These are phyloP conservation scores for Sphagnum magellanicum DNA, from an alignment of 228 moss, liverwort and hornwort species.

Conservation along the genomic window DNA sequence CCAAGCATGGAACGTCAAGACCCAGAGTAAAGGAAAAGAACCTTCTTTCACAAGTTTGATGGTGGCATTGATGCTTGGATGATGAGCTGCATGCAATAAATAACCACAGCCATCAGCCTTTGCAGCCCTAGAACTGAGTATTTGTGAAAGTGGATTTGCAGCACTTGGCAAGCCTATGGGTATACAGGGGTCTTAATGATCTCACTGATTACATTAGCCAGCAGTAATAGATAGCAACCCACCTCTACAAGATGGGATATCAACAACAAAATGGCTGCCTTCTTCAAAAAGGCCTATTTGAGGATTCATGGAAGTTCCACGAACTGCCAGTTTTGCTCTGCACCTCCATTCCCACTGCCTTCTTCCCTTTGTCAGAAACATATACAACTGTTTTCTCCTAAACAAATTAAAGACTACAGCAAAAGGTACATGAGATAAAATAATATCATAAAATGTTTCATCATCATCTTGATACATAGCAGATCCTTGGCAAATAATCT, in stretches of 20 bases:
- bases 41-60: slow-evolving; percentile 86
- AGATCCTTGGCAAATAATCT: not conserved
- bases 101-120: not conserved
- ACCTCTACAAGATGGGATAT: slow-evolving; percentile 87
- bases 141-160: no score
- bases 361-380: not conserved
- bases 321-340: slow-evolving; percentile 95
- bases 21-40: slow-evolving; percentile 2
- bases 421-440: not conserved
- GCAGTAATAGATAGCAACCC: slow-evolving; percentile 2
- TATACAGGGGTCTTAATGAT: no score
- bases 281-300: slow-evolving; percentile 88
- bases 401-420: not conserved
- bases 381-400: not conserved
- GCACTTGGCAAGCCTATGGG: no score
- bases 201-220: no score
- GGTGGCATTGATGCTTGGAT: slow-evolving; percentile 88
- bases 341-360: slow-evolving; percentile 89
- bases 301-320: slow-evolving; percentile 77
- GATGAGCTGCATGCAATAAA: slow-evolving; percentile 56
- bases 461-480: not conserved
- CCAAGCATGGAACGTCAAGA: not conserved
- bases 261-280: slow-evolving; percentile 73
- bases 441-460: not conserved
- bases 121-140: no score